These are phyloP conservation scores for Cryptosporidium andersoni DNA, from an alignment of 169 alveolate species.

Conservation along the genomic window DNA sequence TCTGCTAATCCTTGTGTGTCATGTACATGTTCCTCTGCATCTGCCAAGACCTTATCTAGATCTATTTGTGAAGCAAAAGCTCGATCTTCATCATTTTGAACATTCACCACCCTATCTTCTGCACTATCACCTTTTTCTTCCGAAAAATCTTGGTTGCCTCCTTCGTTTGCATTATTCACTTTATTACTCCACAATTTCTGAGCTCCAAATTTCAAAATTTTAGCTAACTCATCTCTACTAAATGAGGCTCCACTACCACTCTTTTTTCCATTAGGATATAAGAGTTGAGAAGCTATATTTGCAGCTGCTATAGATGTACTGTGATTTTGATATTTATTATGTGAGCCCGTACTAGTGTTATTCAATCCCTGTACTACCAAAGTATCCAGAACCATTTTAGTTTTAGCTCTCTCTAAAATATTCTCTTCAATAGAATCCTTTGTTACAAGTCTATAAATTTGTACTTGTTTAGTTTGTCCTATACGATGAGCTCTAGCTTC, in stretches of 20 bases:
- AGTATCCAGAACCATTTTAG: constrained; percentile 96
- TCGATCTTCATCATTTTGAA: constrained; percentile 28
- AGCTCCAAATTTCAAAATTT: constrained; percentile 89
- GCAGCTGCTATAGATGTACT: constrained; percentile 42
- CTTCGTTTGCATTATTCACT: background rate
- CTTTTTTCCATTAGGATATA: constrained; percentile 61
- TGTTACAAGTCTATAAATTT: constrained; percentile 93
- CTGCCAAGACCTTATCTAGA: constrained; percentile 86
- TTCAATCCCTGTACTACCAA: constrained; percentile 92
- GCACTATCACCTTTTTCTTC: background rate
- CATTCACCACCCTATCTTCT: background rate
- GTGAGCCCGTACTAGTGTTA: constrained; percentile 80
- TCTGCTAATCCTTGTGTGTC: constrained; percentile 85
- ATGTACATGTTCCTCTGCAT: constrained; percentile 85
- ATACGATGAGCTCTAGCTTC: constrained; percentile 99
- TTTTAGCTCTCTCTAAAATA: constrained; percentile 96
- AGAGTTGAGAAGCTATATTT: constrained; percentile 40
- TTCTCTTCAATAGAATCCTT: constrained; percentile 97
- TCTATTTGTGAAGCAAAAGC: constrained; percentile 81
- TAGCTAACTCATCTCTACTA: constrained; percentile 88
- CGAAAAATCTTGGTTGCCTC: background rate
- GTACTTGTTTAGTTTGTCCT: constrained; percentile 95
- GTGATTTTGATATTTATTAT: constrained; percentile 68
- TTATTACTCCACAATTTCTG: constrained; percentile 85
- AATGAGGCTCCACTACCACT: constrained; percentile 70